Evolutionary conservation across 2,329 filamentous ascomycete species (phyloP), one percentile per base, ranked within the genome.

Genomic region (Kalaharituber pfeilii): DNA sequence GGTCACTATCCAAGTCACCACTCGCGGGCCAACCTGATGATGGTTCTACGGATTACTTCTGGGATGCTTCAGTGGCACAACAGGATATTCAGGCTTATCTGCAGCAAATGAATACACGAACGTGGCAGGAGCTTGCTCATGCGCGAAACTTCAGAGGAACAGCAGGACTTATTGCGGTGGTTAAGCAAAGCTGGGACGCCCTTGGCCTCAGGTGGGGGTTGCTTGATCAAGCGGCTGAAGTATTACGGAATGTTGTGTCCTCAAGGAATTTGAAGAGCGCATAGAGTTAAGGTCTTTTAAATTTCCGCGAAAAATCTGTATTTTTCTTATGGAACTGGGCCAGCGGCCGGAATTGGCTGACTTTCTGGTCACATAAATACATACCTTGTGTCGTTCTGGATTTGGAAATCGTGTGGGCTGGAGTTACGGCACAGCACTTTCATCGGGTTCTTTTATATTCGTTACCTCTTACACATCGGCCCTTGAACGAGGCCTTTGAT

Each of bases 21-120:
- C 42, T 47, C n/a, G 42, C 42, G 13, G 6, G 42, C n/a, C n/a
- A 22, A 20, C 5, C 25, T 22, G 42, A 47, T 47, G 22, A 5
- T 22, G 25, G 24, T 24, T 20, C 18, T 22, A 22, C n/a, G 11
- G 56, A 58, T 18, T 52, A 56, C 22, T 54, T 58, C 15, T 61
- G 59, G 59, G 56, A 61, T 52, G 11, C 18, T 25, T 22, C 18
- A 47, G 42, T 22, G 13, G 53, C 56, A 7, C 55, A 57, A 29
- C 54, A 54, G 26, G 59, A 61, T 30, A 60, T 61, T 56, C 26
- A 50, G 7, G 36, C 55, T 9, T 61, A 60, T 47, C 51, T 61
- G 26, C 49, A 56, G 28, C 53, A 58, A 30, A 61, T 61, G 59
- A 57, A 53, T 49, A 60, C 57, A 6, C 56, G 56, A 24, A 60